phyloP scores from a whole-genome alignment of 116 monocot genomes.

The Posidonia oceanica region DNA sequence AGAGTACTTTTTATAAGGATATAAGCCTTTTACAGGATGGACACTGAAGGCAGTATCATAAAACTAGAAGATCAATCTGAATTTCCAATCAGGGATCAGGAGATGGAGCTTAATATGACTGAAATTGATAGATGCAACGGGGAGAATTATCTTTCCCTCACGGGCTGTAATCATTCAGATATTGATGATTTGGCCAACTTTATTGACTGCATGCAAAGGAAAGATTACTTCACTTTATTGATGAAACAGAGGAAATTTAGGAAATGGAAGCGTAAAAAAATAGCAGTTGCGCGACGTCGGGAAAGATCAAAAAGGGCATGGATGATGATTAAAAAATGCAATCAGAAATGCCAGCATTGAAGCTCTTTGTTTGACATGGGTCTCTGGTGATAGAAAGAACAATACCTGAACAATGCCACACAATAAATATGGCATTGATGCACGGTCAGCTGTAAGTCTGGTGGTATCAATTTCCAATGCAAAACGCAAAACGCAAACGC shows the following conservation, averaged over 20 bases:
- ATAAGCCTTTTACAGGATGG: neutral
- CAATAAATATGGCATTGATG: too few species aligned
- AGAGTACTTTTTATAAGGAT: too few species aligned
- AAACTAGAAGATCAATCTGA: neutral
- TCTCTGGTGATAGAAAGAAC: too few species aligned
- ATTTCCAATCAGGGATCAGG: neutral
- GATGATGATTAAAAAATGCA: neutral
- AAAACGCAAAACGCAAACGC: too few species aligned
- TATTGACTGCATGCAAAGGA: conserved; percentile 15
- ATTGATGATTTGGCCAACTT: conserved; percentile 23
- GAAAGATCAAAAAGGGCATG: neutral
- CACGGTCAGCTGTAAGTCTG: too few species aligned
- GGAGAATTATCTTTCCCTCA: conserved; percentile 3
- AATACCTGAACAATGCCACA: too few species aligned
- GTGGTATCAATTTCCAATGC: too few species aligned
- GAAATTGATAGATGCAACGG: neutral
- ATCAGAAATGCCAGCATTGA: too few species aligned
- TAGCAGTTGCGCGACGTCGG: too few species aligned
- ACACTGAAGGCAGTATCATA: neutral
- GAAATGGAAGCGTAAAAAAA: conserved; percentile 5
- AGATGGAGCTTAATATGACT: neutral
- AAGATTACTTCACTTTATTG: conserved; percentile 19
- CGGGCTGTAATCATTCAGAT: conserved; percentile 6
- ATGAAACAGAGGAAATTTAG: conserved; percentile 3
- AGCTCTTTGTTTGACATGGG: too few species aligned